A percentile compares a stretch with the other conserved stretches of the same genome.
Evolutionary conservation across 148 eudicot species (phyloP).

Genomic region (Amaranthus palmeri): DNA sequence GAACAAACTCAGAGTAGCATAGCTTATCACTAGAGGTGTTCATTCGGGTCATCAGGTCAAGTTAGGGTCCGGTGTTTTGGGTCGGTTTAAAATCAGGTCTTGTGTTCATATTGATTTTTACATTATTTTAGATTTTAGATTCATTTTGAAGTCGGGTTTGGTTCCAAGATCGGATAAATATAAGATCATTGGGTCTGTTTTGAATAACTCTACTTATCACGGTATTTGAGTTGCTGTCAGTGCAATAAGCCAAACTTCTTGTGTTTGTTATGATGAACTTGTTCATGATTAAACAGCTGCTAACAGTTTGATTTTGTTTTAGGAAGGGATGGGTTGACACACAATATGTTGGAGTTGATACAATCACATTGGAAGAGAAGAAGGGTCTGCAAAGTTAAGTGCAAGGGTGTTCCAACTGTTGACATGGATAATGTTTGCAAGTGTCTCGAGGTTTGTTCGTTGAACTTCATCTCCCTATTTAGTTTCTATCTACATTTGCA

Average conservation of each 20-base stretch:
- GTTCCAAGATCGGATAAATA: no score
- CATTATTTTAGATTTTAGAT: no score
- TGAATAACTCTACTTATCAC: no score
- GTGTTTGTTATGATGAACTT: constrained; percentile 11
- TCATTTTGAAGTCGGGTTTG: no score
- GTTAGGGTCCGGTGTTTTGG: no score
- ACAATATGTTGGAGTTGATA: constrained; percentile 91
- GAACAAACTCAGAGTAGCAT: no score
- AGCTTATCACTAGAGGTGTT: no score
- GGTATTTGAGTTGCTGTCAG: background rate
- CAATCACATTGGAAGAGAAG: constrained; percentile 89
- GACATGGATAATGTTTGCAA: constrained; percentile 90
- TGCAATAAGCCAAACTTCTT: background rate
- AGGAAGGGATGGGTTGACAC: constrained; percentile 97
- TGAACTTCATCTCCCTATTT: background rate
- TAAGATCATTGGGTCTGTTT: no score
- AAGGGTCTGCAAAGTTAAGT: constrained; percentile 84
- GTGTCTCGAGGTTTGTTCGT: constrained; percentile 66
- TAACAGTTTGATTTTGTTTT: constrained; percentile 20
- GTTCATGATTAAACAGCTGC: background rate
- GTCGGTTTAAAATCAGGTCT: no score
- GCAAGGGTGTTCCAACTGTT: constrained; percentile 94
- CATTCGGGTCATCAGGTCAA: no score
- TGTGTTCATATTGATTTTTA: no score
- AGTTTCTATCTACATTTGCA: background rate